Conservation (phyloP, 2,329 filamentous ascomycete species). For the Penicillium nordicum region DNA sequence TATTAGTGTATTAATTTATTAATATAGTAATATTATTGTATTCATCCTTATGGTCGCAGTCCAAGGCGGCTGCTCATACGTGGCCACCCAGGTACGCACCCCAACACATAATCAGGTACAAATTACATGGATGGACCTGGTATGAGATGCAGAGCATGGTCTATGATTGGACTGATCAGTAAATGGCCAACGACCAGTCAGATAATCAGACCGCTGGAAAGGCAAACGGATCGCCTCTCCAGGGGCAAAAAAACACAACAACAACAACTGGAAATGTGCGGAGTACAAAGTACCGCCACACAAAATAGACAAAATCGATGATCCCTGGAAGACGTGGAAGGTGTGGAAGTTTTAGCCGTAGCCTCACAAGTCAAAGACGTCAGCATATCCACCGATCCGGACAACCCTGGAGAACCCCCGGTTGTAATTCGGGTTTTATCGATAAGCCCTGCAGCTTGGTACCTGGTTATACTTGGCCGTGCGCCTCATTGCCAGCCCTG, state of each 20-base stretch:
- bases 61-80: constrained; percentile 9
- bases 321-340: not conserved
- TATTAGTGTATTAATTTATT: not conserved
- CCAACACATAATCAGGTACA: constrained; percentile 11
- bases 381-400: constrained; percentile 7
- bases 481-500: constrained; percentile 13
- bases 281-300: not conserved
- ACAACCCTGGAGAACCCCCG: not conserved
- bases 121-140: constrained; percentile 18
- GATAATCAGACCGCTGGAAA: constrained; percentile 21
- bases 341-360: not conserved
- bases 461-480: constrained; percentile 24
- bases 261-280: not conserved
- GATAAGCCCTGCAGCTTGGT: constrained; percentile 25
- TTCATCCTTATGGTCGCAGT: not conserved
- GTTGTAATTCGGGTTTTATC: constrained; percentile 16
- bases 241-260: not conserved
- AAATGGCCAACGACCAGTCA: constrained; percentile 1
- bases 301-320: not conserved
- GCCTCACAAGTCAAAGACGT: constrained; percentile 19
- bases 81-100: constrained; percentile 16
- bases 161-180: constrained; percentile 9
- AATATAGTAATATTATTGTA: not conserved
- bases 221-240: constrained; percentile 14
- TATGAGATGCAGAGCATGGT: constrained; percentile 6